A percentile compares a stretch with the other conserved stretches of the same genome.
Evolutionary conservation across 768 basidiomycete genomes (phyloP).

Genomic region (Xanthoconium stramineum): DNA sequence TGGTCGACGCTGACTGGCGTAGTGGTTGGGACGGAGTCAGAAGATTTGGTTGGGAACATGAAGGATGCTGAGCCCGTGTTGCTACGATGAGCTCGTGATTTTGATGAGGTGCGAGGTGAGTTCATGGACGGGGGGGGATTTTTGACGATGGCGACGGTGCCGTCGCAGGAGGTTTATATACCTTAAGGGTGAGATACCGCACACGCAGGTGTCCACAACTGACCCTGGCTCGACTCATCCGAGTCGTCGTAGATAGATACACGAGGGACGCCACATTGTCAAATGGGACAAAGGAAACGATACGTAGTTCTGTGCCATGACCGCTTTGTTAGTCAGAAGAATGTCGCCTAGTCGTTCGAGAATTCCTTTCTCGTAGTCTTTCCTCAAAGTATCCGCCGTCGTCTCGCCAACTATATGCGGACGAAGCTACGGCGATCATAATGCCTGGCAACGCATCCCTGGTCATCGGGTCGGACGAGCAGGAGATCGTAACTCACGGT

Average conservation of each 20-base stretch:
- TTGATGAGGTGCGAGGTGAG: neutral
- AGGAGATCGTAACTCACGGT: too few species aligned
- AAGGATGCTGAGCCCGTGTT: neutral
- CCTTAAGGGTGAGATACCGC: neutral
- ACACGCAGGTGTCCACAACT: neutral
- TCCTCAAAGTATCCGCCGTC: conserved; percentile 5
- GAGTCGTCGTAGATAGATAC: too few species aligned
- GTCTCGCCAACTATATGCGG: neutral
- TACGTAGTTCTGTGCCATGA: too few species aligned
- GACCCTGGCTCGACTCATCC: too few species aligned
- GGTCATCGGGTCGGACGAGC: too few species aligned
- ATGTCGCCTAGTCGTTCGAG: neutral
- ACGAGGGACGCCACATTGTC: neutral
- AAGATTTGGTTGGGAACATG: neutral
- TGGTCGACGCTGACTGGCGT: conserved; percentile 35
- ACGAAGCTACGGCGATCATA: too few species aligned
- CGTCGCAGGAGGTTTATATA: conserved; percentile 10
- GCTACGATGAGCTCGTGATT: neutral
- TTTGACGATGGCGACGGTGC: neutral
- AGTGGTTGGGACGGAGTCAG: conserved; percentile 20
- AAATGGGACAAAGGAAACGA: too few species aligned
- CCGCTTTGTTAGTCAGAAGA: neutral
- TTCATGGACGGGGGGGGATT: neutral
- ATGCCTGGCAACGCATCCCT: too few species aligned
- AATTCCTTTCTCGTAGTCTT: neutral